These are phyloP conservation scores for Porphyra umbilicalis DNA, from an alignment of 31 red algal species.

Conservation along the genomic window DNA sequence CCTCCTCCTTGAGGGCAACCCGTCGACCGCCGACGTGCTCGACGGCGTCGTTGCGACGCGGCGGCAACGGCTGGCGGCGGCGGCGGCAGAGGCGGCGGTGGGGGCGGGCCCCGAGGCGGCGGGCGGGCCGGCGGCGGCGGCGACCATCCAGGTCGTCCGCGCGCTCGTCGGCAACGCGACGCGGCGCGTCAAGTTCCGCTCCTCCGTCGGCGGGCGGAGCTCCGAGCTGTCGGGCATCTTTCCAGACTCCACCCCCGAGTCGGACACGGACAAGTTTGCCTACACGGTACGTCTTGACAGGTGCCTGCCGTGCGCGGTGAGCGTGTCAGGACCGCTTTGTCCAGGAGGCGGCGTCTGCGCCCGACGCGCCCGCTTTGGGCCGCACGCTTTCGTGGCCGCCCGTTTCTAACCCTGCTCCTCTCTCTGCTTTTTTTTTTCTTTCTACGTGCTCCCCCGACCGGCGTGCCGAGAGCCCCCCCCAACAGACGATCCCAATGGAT, in stretches of 20 bases:
- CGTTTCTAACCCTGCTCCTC: background rate
- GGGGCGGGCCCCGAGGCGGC: no score
- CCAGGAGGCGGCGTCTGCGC: no score
- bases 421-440: background rate
- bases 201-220: background rate
- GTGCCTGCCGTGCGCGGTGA: no score
- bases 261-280: background rate
- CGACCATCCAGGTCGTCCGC: background rate
- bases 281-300: background rate
- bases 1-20: background rate
- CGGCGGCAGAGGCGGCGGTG: no score
- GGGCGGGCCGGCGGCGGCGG: background rate
- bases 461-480: no score
- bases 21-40: background rate
- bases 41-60: background rate
- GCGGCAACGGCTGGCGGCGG: no score
- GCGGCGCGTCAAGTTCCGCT: background rate
- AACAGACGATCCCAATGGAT: background rate
- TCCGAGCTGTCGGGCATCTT: background rate
- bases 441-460: background rate
- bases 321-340: no score
- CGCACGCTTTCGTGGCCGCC: background rate
- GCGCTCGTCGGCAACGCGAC: background rate
- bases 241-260: background rate
- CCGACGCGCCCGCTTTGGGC: no score